Evolutionary conservation across 345 rosid genomes (phyloP), one percentile per base, ranked within the genome.

Genomic region (Lepidium aucheri): DNA sequence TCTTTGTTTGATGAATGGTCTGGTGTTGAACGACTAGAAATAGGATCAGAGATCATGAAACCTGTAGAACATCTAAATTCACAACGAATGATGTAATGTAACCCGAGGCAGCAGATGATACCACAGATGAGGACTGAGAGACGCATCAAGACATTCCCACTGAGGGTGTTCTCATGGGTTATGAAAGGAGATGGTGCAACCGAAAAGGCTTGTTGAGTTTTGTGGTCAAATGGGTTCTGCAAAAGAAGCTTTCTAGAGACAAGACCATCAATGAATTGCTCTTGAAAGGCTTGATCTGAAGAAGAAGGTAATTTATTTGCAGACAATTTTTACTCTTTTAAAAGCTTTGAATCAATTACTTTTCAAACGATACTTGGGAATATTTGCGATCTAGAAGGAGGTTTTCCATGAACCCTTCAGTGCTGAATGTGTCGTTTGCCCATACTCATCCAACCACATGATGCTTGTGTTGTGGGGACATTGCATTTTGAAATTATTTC

Each of bases 91-190:
- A n/a, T n/a, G n/a, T n/a, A n/a, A n/a, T n/a, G n/a, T n/a, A n/a
- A n/a, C n/a, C n/a, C n/a, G n/a, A n/a, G n/a, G n/a, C n/a, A n/a
- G n/a, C n/a, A n/a, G n/a, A n/a, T n/a, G n/a, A n/a, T n/a, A n/a
- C n/a, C n/a, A n/a, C n/a, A n/a, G n/a, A n/a, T n/a, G n/a, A n/a
- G n/a, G n/a, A n/a, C n/a, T n/a, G n/a, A n/a, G n/a, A n/a, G n/a
- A n/a, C n/a, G n/a, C 80, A 86, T 73, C 36, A 79, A n/a, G 17
- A 56, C 72, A 55, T 80, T 80, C n/a, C 67, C 66, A 13, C 62
- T 79, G 5, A 85, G 72, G 45, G 53, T 74, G 44, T 40, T 70
- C 24, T 68, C 67, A 52, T 63, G 7, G 57, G 45, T 47, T 44
- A 14, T 42, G 18, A 34, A 52, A 54, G 68, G 74, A 63, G 77